Conservation (phyloP, 1,284 basidiomycete genomes). For the Flammula alnicola region DNA sequence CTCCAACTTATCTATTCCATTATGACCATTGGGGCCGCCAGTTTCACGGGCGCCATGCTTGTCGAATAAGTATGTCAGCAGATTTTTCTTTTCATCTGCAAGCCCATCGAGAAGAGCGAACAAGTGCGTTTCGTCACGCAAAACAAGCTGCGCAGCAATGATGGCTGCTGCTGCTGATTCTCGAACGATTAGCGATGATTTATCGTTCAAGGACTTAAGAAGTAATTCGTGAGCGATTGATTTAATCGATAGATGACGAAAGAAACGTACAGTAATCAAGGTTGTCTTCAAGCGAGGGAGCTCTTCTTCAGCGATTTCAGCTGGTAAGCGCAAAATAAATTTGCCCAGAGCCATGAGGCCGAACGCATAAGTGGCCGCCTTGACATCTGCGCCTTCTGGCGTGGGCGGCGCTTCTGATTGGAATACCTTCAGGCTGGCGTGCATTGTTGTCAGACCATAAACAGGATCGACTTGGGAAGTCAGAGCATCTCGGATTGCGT, state of each 20-base stretch:
- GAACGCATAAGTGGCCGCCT: slow-evolving; percentile 74
- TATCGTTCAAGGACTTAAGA: slow-evolving; percentile 70
- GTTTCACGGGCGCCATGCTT: slow-evolving; percentile 72
- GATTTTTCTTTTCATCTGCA: slow-evolving; percentile 84
- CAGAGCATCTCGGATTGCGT: slow-evolving; percentile 74
- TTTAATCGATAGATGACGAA: slow-evolving; percentile 1
- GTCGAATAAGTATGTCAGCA: slow-evolving; percentile 84
- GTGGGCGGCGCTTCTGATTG: slow-evolving; percentile 51
- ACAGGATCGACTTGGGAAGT: slow-evolving; percentile 76
- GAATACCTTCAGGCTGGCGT: slow-evolving; percentile 70
- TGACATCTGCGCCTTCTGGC: slow-evolving; percentile 50
- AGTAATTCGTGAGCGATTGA: background rate
- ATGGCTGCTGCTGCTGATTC: slow-evolving; percentile 82
- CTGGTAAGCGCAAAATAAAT: slow-evolving; percentile 77
- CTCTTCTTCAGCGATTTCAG: slow-evolving; percentile 85
- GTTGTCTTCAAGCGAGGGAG: slow-evolving; percentile 73
- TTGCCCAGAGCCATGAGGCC: slow-evolving; percentile 81
- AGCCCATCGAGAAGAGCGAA: slow-evolving; percentile 79
- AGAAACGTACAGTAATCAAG: slow-evolving; percentile 62
- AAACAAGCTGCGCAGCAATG: slow-evolving; percentile 78
- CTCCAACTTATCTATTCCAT: slow-evolving; percentile 67
- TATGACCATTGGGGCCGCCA: slow-evolving; percentile 33
- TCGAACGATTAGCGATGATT: slow-evolving; percentile 72
- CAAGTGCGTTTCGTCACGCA: slow-evolving; percentile 80
- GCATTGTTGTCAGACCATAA: slow-evolving; percentile 81